Evolutionary conservation across 1,284 basidiomycete genomes (phyloP).

Genomic region (Ganoderma meredithae): DNA sequence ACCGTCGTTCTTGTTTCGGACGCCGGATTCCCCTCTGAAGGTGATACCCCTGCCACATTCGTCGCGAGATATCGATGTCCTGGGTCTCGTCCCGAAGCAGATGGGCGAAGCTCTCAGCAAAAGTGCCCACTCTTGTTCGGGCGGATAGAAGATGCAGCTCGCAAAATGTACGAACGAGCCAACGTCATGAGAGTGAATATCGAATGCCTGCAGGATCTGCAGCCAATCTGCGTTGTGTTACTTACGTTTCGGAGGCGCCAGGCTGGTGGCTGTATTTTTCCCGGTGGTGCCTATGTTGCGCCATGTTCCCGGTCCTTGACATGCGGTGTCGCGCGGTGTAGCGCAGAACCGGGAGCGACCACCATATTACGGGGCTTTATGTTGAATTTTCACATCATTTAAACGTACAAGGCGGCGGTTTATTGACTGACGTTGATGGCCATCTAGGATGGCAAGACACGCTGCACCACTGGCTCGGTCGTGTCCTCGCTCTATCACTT

Average conservation of each 20-base stretch:
- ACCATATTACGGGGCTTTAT: not conserved
- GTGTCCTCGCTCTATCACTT: constrained; percentile 95
- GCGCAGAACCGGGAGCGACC: not conserved
- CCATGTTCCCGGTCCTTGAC: constrained; percentile 14
- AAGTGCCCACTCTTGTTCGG: not conserved
- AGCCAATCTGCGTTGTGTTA: constrained; percentile 9
- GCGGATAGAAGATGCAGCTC: not conserved
- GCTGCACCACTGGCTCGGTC: constrained; percentile 88
- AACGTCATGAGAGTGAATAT: not conserved
- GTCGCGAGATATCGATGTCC: not conserved
- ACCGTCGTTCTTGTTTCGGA: not conserved
- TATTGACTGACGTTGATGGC: not conserved
- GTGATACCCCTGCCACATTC: too few species aligned
- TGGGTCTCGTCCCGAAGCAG: not conserved
- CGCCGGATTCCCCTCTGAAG: not conserved
- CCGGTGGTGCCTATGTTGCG: constrained; percentile 8
- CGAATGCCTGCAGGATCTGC: constrained; percentile 1
- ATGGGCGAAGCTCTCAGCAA: not conserved
- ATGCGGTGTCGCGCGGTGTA: not conserved
- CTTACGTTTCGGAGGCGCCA: constrained; percentile 5
- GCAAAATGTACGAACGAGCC: not conserved
- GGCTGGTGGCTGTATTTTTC: not conserved
- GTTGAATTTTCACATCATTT: not conserved
- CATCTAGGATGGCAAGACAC: constrained; percentile 82
- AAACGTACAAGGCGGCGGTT: not conserved